Evolutionary conservation across 2,329 filamentous ascomycete genomes (phyloP), one percentile per base, ranked within the genome.

Genomic region (Fusarium oxysporum): DNA sequence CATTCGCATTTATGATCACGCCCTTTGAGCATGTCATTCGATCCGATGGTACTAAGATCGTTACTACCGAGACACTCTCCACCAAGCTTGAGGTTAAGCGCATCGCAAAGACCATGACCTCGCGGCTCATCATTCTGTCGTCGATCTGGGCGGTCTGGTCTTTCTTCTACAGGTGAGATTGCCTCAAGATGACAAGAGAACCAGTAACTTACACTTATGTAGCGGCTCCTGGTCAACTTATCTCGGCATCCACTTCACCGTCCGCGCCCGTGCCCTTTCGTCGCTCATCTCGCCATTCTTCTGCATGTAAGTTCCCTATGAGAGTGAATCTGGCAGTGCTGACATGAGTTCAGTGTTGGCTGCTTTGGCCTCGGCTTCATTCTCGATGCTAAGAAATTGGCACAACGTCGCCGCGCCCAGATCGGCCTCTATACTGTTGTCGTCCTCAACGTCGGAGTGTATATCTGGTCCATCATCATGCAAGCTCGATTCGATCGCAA

Each of bases 391-490:
- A n/a, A 67, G 35, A 30, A 38, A 6, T 4, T 67, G 4, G 4
- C 65, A 0, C 65, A 67, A 28, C 65, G 65, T 13, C 65, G 62
- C 4, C 62, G 65, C 12, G 65, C 65, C 8, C 65, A 67, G 5
- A 67, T 67, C 2, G 65, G 65, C 0, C 19, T 67, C 0, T 67
- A 67, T 3, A 61, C 65, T 1, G 65, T 67, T 11, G 54, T 61
- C 7, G 41, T 67, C 1, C 53, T 67, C 6, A 67, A 67, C 10
- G 40, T 67, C 0, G 65, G 62, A 3, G 65, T 67, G 0, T 67
- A 67, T 1, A 67, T 67, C 40, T 67, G 65, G 65, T 67, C 65
- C 1, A 67, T 67, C 12, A 38, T 67, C 2, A 67, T 67, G 65
- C 65, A 67, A 61, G 21, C 41, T 14, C 35, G 41, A 8, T 67